These are phyloP conservation scores for Penicillium decumbens DNA, from an alignment of 2,329 filamentous ascomycete genomes.

Conservation along the genomic window DNA sequence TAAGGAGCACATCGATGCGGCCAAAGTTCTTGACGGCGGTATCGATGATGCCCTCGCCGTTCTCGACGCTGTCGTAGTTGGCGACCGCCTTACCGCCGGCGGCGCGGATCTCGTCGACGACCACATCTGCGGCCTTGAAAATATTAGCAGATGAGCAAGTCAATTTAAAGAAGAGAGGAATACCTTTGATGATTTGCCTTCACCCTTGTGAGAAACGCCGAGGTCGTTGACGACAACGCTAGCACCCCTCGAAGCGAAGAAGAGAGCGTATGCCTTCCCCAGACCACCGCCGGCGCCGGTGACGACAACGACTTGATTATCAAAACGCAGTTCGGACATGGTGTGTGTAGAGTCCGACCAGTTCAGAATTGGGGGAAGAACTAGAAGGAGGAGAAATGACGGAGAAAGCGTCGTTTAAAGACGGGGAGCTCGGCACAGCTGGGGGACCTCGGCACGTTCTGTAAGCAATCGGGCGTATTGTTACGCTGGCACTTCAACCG, in stretches of 20 bases:
- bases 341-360: constrained; percentile 16
- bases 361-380: constrained; percentile 18
- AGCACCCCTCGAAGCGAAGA: constrained; percentile 87
- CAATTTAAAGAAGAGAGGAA: not conserved
- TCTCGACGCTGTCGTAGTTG: constrained; percentile 82
- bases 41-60: constrained; percentile 89
- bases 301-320: constrained; percentile 83
- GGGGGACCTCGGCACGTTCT: constrained; percentile 34
- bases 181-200: constrained; percentile 83
- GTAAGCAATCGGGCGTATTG: constrained; percentile 16
- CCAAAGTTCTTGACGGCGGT: constrained; percentile 49
- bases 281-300: constrained; percentile 80
- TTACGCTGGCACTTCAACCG: constrained; percentile 25
- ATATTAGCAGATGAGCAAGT: constrained; percentile 26
- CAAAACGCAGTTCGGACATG: constrained; percentile 73
- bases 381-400: constrained; percentile 8
- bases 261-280: constrained; percentile 76
- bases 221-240: constrained; percentile 97
- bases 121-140: constrained; percentile 57
- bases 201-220: constrained; percentile 86
- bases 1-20: constrained; percentile 90
- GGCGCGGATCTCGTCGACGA: constrained; percentile 56
- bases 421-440: constrained; percentile 29
- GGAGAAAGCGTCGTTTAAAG: constrained; percentile 26
- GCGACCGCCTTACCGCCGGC: constrained; percentile 92